Base-by-base conservation (phyloP, 768 basidiomycete genomes). In the Pisolithus orientalis region DNA sequence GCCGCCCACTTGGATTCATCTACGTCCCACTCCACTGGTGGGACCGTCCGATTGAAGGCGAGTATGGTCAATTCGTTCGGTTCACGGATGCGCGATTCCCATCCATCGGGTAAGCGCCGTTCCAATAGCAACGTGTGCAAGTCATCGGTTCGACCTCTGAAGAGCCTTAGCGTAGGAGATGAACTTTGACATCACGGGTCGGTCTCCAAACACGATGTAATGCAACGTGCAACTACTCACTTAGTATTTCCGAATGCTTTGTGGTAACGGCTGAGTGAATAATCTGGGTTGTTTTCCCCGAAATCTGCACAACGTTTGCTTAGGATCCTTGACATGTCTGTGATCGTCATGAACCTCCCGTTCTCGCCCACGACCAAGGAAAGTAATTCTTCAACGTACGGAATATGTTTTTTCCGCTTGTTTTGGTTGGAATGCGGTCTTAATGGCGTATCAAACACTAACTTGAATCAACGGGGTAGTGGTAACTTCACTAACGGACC, bases 161-260 rank as follows among this genome's bases (percentile, higher is more conserved):
- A 83, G 51, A 83, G 78, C 1, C 75, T 78, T 14, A 84, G 65
- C 46, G 90, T 56, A 0, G 84, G 83, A 0, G 84, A 78, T 0
- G 82, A 74, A 65, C 85, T 87, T 53, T 21, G 39, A 7, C 32
- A 9, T 7, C 10, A 21, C n/a, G 4, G 3, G n/a, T 44, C 11
- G 27, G 49, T 9, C 31, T 24, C 16, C 25, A 29, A 27, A 34
- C 32, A 8, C 4, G 14, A 21, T 10, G 37, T 40, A 10, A 11
- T 7, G 6, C 7, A 6, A 17, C 32, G 32, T 9, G 10, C 31
- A 32, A 21, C 3, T 11, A 72, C 81, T 49, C 59, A 89, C 87
- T 89, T 87, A 32, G 84, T 61, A 47, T 80, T 81, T 4, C 83
- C 84, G 60, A 91, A 89, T 28, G 80, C 57, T 62, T 77, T 81